Base-by-base conservation (phyloP, 2,329 filamentous ascomycete genomes). In the Aureobasidium sp. region DNA sequence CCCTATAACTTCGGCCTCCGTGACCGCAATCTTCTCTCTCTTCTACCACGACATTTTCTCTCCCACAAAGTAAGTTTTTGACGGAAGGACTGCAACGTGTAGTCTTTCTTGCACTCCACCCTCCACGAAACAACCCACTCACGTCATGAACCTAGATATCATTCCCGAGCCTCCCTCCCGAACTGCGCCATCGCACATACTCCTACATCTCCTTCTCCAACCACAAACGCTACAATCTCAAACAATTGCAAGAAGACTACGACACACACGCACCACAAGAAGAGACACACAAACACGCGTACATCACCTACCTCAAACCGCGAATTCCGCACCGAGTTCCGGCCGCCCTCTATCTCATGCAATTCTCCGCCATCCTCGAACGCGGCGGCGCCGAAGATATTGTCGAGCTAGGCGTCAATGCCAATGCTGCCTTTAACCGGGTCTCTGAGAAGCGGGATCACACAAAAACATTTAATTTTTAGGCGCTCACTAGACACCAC, bases 381-480 rank as follows among this genome's bases (percentile, higher is more conserved):
- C 39, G 39, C n/a, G 39, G 39, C 3, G 39, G 39, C 7, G 3
- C 9, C 2, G 39, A 22, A 11, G 39, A 22, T 11, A 19, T 42
- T 12, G n/a, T 42, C n/a, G 8, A 42, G n/a, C 19, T 42, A 8
- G 31, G 11, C 31, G 31, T 9, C 31, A 31, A 2, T 2, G 2
- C 8, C 17, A 19, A 42, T n/a, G 2, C 6, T 11, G 39, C 9
- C 0, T 8, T 42, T 7, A 14, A 22, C 1, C 11, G 19, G n/a
- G 19, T 42, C 11, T 3, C 0, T 0, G 2, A 7, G 3, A 22
- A 11, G n/a, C n/a, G n/a, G n/a, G n/a, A n/a, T n/a, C n/a, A n/a
- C n/a, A n/a, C n/a, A n/a, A n/a, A n/a, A n/a, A n/a, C n/a, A n/a
- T n/a, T n/a, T n/a, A n/a, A n/a, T n/a, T n/a, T n/a, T n/a, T n/a